Conservation (phyloP, 148 eudicot genomes). For the Selenicereus undatus region DNA sequence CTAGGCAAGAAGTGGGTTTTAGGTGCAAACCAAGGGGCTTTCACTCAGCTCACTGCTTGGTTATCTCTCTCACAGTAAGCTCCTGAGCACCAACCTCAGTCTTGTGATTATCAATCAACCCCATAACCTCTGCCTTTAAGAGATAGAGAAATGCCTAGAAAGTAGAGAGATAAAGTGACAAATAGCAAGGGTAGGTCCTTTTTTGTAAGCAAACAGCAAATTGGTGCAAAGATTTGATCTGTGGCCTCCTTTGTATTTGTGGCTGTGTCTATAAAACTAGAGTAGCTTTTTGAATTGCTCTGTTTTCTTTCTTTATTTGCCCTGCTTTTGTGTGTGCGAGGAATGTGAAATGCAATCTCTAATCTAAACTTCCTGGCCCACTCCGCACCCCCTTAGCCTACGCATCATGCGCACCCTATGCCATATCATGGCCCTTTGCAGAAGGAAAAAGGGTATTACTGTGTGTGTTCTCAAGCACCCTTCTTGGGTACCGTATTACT, state of each 20-base stretch:
- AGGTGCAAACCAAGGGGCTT: constrained; percentile 5
- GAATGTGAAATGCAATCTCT: constrained; percentile 27
- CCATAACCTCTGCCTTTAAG: constrained; percentile 25
- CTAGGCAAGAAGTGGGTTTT: constrained; percentile 7
- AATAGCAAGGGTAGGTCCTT: constrained; percentile 2
- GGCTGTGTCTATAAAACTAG: constrained; percentile 13
- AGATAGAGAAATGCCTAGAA: constrained; percentile 19
- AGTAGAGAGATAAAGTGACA: constrained; percentile 30
- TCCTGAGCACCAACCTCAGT: constrained; percentile 20
- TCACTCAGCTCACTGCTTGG: constrained; percentile 17
- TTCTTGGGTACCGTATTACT: neutral
- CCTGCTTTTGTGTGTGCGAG: constrained; percentile 24
- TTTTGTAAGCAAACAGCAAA: constrained; percentile 21
- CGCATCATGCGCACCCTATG: constrained; percentile 20
- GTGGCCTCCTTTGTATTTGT: constrained; percentile 17
- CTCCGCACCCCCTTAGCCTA: constrained; percentile 27
- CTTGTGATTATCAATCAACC: constrained; percentile 25
- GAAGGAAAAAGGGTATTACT: neutral
- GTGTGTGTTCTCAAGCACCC: neutral
- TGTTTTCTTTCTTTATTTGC: constrained; percentile 4
- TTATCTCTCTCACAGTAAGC: constrained; percentile 15
- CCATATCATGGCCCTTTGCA: neutral
- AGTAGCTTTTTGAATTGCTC: constrained; percentile 28
- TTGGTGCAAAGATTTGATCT: constrained; percentile 33
- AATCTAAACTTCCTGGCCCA: constrained; percentile 24